These are phyloP conservation scores for Fraxinus nigra DNA, from an alignment of 305 asterid species.

Conservation along the genomic window DNA sequence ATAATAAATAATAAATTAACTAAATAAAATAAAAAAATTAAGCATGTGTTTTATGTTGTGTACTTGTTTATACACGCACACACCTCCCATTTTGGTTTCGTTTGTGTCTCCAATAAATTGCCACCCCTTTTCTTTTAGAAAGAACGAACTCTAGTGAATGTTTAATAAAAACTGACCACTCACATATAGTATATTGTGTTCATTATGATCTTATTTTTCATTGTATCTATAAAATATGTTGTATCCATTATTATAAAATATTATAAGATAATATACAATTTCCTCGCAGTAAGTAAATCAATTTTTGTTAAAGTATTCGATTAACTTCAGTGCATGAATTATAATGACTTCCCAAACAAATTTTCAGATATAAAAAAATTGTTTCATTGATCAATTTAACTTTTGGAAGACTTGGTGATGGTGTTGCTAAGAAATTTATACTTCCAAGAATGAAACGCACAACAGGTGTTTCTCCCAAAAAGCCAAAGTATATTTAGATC, in stretches of 20 bases:
- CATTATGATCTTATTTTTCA: background rate
- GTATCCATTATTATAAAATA: background rate
- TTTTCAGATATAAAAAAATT: background rate
- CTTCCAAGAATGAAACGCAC: background rate
- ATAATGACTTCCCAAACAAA: background rate
- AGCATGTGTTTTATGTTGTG: background rate
- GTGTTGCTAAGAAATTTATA: background rate
- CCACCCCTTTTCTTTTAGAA: background rate
- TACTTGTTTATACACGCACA: background rate
- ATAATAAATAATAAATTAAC: too few species aligned
- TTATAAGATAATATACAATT: background rate
- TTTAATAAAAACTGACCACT: background rate
- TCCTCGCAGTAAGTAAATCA: background rate
- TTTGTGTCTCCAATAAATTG: background rate
- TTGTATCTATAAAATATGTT: background rate
- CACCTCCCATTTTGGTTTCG: background rate
- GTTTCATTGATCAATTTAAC: background rate
- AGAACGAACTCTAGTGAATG: background rate
- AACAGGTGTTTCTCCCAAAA: background rate
- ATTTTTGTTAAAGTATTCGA: background rate
- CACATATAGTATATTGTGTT: background rate
- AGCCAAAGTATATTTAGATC: background rate
- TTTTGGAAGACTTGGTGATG: background rate
- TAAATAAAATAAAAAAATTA: background rate
- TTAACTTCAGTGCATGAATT: background rate